Evolutionary conservation across 176 grass and related monocot genomes (phyloP).

Genomic region (Areca catechu): DNA sequence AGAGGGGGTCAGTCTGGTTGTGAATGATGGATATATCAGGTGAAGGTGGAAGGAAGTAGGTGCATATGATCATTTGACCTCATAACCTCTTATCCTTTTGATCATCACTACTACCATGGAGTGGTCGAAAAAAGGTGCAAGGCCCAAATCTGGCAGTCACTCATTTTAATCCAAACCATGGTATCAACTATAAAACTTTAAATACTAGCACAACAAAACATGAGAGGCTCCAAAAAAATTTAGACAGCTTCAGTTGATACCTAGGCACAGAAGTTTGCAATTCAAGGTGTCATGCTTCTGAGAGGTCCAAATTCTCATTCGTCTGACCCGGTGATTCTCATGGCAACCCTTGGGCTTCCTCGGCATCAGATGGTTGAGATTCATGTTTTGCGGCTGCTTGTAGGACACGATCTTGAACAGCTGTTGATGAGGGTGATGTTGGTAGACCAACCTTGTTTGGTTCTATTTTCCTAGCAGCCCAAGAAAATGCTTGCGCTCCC

Average conservation of each 20-base stretch:
- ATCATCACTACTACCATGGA: too few species aligned
- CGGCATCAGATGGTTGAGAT: constrained; percentile 55
- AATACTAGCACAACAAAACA: too few species aligned
- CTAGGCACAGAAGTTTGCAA: background rate
- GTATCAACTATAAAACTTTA: too few species aligned
- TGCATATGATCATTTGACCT: too few species aligned
- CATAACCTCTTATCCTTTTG: too few species aligned
- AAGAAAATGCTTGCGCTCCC: constrained; percentile 52
- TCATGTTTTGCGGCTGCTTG: constrained; percentile 89
- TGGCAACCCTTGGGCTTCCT: constrained; percentile 15
- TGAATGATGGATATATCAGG: too few species aligned
- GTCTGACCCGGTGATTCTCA: constrained; percentile 11
- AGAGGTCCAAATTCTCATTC: constrained; percentile 33
- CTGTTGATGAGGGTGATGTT: constrained; percentile 78
- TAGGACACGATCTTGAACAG: constrained; percentile 77
- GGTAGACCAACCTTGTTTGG: constrained; percentile 72
- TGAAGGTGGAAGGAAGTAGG: too few species aligned
- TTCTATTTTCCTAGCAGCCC: constrained; percentile 58
- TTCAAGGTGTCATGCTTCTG: constrained; percentile 41
- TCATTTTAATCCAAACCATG: too few species aligned
- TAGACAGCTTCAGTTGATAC: background rate
- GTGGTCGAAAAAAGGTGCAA: too few species aligned
- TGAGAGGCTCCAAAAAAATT: too few species aligned
- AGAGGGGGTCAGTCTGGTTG: too few species aligned
- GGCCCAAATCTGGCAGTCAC: too few species aligned